phyloP scores from a whole-genome alignment of 345 rosid genomes.

The Pseudoturritis turrita region DNA sequence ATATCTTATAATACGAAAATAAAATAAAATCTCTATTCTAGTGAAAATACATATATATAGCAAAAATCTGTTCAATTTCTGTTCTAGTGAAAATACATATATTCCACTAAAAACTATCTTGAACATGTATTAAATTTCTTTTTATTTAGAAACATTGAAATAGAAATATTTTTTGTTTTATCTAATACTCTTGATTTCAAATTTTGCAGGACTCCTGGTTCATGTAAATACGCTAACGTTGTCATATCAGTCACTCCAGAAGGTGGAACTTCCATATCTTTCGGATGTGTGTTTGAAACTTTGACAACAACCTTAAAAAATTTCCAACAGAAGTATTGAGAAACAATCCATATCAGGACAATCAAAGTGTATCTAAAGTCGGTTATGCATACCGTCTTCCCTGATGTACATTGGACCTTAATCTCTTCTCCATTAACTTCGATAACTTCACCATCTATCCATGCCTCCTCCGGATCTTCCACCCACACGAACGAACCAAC shows the following conservation, averaged over 20 bases:
- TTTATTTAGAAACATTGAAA: too few relatives aligned
- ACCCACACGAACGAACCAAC: slow-evolving; percentile 86
- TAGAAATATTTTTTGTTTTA: too few relatives aligned
- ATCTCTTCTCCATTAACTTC: slow-evolving; percentile 56
- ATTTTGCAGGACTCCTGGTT: slow-evolving; percentile 93
- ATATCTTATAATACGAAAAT: too few relatives aligned
- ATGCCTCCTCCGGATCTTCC: slow-evolving; percentile 76
- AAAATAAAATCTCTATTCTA: too few relatives aligned
- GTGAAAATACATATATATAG: too few relatives aligned
- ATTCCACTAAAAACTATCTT: too few relatives aligned
- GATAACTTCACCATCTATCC: slow-evolving; percentile 90
- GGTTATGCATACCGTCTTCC: slow-evolving; percentile 60
- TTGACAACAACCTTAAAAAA: slow-evolving; percentile 58
- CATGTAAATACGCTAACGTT: slow-evolving; percentile 89
- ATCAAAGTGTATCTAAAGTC: background rate
- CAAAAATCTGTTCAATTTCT: too few relatives aligned
- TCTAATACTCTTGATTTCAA: slow-evolving; percentile 84
- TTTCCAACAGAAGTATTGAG: too few relatives aligned
- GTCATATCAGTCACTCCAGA: slow-evolving; percentile 98
- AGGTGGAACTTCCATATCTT: slow-evolving; percentile 81
- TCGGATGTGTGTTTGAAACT: slow-evolving; percentile 63
- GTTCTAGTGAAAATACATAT: too few relatives aligned
- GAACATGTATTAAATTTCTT: too few relatives aligned
- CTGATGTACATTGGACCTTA: slow-evolving; percentile 80
- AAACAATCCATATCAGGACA: background rate